Evolutionary conservation across 371 early-diverging fungal genomes (phyloP).

Genomic region (Mortierella sp.): DNA sequence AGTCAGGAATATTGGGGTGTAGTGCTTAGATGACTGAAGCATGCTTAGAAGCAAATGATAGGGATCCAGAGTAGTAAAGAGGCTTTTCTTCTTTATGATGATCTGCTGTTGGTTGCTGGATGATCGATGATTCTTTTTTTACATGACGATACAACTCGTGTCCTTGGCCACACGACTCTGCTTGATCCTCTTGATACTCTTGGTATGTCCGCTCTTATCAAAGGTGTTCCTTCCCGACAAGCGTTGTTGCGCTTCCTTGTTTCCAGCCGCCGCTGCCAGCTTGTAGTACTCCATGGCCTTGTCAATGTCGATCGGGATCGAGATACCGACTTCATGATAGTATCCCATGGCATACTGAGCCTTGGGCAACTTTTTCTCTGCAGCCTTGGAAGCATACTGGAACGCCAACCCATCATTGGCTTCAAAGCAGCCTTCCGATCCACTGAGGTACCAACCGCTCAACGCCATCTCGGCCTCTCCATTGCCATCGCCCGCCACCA

Average conservation of each 20-base stretch:
- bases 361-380: conserved; percentile 83
- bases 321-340: conserved; percentile 90
- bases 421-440: conserved; percentile 75
- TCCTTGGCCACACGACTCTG: conserved; percentile 14
- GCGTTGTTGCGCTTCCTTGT: conserved; percentile 64
- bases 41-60: too few species aligned
- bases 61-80: too few species aligned
- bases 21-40: too few species aligned
- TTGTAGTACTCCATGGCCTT: conserved; percentile 86
- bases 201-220: conserved; percentile 20
- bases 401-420: conserved; percentile 90
- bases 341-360: conserved; percentile 97
- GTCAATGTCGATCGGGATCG: conserved; percentile 70
- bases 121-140: too few species aligned
- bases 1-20: too few species aligned
- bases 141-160: conserved; percentile 39
- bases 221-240: conserved; percentile 21
- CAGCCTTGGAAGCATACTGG: conserved; percentile 89
- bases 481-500: conserved; percentile 83
- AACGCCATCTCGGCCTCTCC: conserved; percentile 92
- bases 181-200: conserved; percentile 31
- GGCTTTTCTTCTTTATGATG: too few species aligned
- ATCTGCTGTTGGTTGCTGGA: too few species aligned
- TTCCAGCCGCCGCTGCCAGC: conserved; percentile 65
- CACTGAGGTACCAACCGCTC: conserved; percentile 96